Percentiles rank a stretch among this genome's conserved stretches.
These are phyloP conservation scores for Globisporangium lucens DNA, from an alignment of 352 stramenopile species.

Conservation along the genomic window DNA sequence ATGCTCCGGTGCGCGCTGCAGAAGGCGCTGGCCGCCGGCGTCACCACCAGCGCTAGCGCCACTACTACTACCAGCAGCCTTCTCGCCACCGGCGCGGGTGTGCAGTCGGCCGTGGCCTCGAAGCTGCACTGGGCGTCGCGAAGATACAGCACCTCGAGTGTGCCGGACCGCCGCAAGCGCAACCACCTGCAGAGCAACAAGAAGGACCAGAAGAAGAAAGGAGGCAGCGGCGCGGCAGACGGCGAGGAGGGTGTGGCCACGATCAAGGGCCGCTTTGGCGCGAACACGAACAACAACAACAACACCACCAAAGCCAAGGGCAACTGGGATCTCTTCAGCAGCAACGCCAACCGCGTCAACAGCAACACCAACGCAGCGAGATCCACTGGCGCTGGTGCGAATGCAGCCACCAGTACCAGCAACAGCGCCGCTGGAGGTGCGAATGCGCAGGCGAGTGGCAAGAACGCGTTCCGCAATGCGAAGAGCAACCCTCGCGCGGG, in stretches of 20 bases:
- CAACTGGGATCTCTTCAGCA: slow-evolving; percentile 34
- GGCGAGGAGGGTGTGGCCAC: neutral
- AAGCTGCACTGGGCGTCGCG: slow-evolving; percentile 14
- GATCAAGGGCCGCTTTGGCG: slow-evolving; percentile 2
- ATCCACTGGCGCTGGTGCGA: slow-evolving; percentile 8
- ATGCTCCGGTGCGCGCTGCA: slow-evolving; percentile 29
- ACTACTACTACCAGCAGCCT: neutral
- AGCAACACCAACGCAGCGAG: neutral
- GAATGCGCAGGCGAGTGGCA: neutral
- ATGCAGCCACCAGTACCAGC: neutral
- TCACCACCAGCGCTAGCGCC: slow-evolving; percentile 9
- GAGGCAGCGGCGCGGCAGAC: neutral
- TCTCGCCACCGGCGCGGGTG: neutral
- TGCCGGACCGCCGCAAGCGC: slow-evolving; percentile 45
- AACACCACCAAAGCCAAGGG: slow-evolving; percentile 20
- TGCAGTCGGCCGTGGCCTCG: slow-evolving; percentile 2
- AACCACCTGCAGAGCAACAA: slow-evolving; percentile 53
- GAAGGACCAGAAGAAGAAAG: slow-evolving; percentile 31
- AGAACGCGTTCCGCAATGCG: slow-evolving; percentile 13
- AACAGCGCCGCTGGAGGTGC: neutral
- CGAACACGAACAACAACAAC: slow-evolving; percentile 17
- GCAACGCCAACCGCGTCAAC: slow-evolving; percentile 10
- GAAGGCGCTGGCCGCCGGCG: slow-evolving; percentile 17
- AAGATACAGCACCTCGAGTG: slow-evolving; percentile 30
- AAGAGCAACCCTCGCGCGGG: slow-evolving; percentile 9